Percentiles rank a stretch among this genome's conserved stretches.
Evolutionary conservation across 2,329 filamentous ascomycete genomes (phyloP).

Genomic region (Neopestalotiopsis sp.): DNA sequence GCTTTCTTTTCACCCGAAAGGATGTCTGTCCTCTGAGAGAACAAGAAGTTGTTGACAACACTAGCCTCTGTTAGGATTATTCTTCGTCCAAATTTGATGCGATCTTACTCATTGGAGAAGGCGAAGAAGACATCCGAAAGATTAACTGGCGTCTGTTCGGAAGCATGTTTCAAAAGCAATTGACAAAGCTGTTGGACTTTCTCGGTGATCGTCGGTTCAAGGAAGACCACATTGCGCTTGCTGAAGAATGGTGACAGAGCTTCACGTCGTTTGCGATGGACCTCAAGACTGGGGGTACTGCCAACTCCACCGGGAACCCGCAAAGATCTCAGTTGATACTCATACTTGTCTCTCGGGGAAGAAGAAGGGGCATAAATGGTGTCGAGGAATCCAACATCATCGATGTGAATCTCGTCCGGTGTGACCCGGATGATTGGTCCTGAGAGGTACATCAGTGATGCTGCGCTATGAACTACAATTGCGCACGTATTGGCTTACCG

Average conservation of each 20-base stretch:
- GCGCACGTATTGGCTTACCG: slow-evolving; percentile 27
- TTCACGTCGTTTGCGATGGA: slow-evolving; percentile 26
- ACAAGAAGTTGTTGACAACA: slow-evolving; percentile 33
- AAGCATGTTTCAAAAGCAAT: not conserved
- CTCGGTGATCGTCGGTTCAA: not conserved
- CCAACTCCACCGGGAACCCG: slow-evolving; percentile 25
- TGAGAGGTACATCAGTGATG: not conserved
- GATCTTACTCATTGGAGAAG: slow-evolving; percentile 31
- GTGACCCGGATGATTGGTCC: slow-evolving; percentile 41
- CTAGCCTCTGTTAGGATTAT: slow-evolving; percentile 19
- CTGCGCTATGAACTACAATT: slow-evolving; percentile 16
- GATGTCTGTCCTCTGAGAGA: slow-evolving; percentile 30
- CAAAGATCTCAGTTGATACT: slow-evolving; percentile 8
- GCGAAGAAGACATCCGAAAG: slow-evolving; percentile 31
- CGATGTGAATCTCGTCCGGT: slow-evolving; percentile 38
- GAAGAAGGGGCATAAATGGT: slow-evolving; percentile 27
- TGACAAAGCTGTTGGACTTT: slow-evolving; percentile 11
- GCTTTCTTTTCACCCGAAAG: slow-evolving; percentile 32
- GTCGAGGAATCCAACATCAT: slow-evolving; percentile 36
- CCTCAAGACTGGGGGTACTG: slow-evolving; percentile 20
- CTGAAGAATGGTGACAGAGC: slow-evolving; percentile 33
- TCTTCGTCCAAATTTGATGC: slow-evolving; percentile 1
- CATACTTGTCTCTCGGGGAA: slow-evolving; percentile 13
- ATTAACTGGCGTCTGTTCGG: slow-evolving; percentile 22
- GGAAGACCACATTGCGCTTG: slow-evolving; percentile 12